A percentile compares a stretch with the other conserved stretches of the same genome.
phyloP scores from a whole-genome alignment of 83 land plant species.

The Larix sibirica region DNA sequence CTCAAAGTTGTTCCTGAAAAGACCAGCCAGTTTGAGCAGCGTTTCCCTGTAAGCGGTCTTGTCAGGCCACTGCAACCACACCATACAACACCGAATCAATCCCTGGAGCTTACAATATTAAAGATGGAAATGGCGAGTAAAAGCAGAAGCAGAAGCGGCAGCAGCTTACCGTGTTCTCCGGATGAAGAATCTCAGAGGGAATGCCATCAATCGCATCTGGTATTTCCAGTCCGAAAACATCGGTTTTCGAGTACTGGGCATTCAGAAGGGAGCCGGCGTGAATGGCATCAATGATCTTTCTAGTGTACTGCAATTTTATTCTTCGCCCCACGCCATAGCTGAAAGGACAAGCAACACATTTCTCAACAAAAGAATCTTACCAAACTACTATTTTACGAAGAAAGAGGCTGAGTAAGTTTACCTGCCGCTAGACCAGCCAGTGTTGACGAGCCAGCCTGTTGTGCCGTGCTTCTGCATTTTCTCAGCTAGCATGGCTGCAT shows the following conservation, averaged over 20 bases:
- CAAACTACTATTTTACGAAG: too few species aligned
- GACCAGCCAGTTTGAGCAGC: slow-evolving; percentile 66
- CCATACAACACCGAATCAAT: not conserved
- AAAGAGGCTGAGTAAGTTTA: not conserved
- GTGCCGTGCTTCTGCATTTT: slow-evolving; percentile 87
- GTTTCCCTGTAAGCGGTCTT: slow-evolving; percentile 59
- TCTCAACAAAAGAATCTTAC: not conserved
- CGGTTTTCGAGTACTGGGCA: slow-evolving; percentile 57
- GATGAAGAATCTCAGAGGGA: slow-evolving; percentile 76
- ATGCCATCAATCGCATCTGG: slow-evolving; percentile 75
- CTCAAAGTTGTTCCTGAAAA: slow-evolving; percentile 81
- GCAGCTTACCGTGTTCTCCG: slow-evolving; percentile 59
- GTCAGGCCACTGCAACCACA: slow-evolving; percentile 67
- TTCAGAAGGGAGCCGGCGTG: slow-evolving; percentile 75
- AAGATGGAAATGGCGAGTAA: not conserved
- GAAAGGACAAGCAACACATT: not conserved
- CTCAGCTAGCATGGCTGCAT: slow-evolving; percentile 87
- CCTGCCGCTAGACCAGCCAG: slow-evolving; percentile 93
- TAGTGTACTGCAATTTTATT: slow-evolving; percentile 66
- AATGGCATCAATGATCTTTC: slow-evolving; percentile 84
- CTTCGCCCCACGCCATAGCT: slow-evolving; percentile 80
- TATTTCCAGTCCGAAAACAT: slow-evolving; percentile 77
- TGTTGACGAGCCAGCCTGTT: slow-evolving; percentile 94
- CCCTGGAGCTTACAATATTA: not conserved
- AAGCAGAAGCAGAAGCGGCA: not conserved